These are phyloP conservation scores for Lippia alba DNA, from an alignment of 305 asterid species.

Conservation along the genomic window DNA sequence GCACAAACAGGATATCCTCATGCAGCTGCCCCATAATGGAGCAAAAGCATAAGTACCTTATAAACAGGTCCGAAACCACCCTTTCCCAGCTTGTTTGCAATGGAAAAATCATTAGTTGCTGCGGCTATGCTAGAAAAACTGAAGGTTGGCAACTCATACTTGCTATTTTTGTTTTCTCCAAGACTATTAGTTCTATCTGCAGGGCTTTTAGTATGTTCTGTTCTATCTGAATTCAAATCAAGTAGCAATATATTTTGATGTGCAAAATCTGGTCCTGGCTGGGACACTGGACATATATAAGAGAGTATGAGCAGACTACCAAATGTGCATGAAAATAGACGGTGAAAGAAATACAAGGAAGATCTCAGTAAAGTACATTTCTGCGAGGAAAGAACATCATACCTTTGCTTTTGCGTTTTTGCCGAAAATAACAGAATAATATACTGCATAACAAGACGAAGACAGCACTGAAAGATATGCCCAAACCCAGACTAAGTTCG, in stretches of 20 bases:
- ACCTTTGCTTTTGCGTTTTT: not conserved
- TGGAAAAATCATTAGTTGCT: conserved; percentile 34
- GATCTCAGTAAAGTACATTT: too few species aligned
- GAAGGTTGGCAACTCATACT: conserved; percentile 20
- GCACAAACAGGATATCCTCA: not conserved
- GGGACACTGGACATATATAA: not conserved
- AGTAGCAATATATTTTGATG: conserved; percentile 1
- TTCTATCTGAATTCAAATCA: not conserved
- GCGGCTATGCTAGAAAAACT: conserved; percentile 23
- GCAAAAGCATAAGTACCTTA: not conserved
- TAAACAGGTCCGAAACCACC: conserved; percentile 1
- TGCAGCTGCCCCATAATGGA: too few species aligned
- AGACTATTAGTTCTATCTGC: not conserved
- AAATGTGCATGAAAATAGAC: not conserved
- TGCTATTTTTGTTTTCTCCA: not conserved
- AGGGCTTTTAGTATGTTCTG: not conserved
- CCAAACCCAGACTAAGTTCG: too few species aligned
- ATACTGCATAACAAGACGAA: too few species aligned
- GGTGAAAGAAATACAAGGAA: not conserved
- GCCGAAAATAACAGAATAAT: not conserved
- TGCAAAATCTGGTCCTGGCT: not conserved
- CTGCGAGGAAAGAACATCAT: not conserved
- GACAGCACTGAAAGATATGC: too few species aligned
- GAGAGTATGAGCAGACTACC: not conserved
- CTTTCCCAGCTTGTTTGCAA: conserved; percentile 24